Evolutionary conservation across 768 basidiomycete genomes (phyloP).

Genomic region (Pleurotus tuber-regium): DNA sequence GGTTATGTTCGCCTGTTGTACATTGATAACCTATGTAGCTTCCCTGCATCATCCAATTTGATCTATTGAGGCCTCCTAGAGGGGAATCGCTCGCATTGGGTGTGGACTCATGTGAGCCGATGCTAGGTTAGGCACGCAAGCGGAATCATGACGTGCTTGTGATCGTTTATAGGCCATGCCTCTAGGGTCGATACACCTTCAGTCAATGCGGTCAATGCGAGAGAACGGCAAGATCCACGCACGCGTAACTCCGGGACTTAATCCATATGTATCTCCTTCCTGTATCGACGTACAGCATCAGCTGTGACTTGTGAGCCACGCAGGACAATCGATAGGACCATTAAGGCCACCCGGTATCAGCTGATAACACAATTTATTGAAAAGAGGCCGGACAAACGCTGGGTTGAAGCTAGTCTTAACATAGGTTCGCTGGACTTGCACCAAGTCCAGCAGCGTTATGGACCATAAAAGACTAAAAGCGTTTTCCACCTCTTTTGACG

Average conservation of each 20-base stretch:
- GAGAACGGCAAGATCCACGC: background rate
- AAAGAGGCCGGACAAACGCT: conserved; percentile 5
- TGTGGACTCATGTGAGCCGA: too few relatives aligned
- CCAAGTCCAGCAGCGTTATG: background rate
- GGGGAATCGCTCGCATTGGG: too few relatives aligned
- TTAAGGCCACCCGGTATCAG: conserved; percentile 4
- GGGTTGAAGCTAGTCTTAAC: conserved; percentile 8
- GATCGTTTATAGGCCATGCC: conserved; percentile 3
- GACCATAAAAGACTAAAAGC: conserved; percentile 44
- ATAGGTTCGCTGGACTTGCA: background rate
- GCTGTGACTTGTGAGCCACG: background rate
- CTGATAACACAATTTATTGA: conserved; percentile 8
- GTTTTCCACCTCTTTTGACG: conserved; percentile 70
- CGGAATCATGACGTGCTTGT: conserved; percentile 9
- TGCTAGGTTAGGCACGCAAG: background rate
- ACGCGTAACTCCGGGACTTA: background rate
- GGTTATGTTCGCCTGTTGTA: too few relatives aligned
- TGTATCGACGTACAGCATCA: conserved; percentile 3
- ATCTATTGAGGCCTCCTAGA: too few relatives aligned
- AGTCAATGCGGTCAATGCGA: conserved; percentile 5
- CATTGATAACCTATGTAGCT: background rate
- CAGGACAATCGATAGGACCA: conserved; percentile 2
- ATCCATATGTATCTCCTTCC: conserved; percentile 5
- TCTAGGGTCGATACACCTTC: conserved; percentile 11
- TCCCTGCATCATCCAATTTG: too few relatives aligned